phyloP scores from a whole-genome alignment of 768 basidiomycete genomes.

The Leucocoprinus leucothites region DNA sequence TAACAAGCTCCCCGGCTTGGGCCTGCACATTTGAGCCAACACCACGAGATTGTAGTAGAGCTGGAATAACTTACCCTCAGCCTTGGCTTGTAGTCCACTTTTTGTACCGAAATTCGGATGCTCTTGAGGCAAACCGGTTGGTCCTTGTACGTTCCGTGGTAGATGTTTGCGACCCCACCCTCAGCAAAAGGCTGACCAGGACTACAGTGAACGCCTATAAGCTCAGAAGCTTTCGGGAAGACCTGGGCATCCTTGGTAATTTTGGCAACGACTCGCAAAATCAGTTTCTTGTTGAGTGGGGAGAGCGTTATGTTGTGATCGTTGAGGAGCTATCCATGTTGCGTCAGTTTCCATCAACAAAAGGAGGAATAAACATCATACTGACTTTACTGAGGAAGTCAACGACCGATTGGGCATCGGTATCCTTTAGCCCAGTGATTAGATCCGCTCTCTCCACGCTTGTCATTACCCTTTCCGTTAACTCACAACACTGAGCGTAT shows the following conservation, averaged over 20 bases:
- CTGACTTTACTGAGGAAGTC: neutral
- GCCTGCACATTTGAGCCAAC: neutral
- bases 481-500: too few relatives aligned
- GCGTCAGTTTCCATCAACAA: too few relatives aligned
- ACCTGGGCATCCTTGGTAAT: neutral
- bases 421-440: neutral
- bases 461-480: too few relatives aligned
- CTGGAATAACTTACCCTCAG: neutral
- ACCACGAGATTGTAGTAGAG: too few relatives aligned
- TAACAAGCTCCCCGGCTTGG: constrained; percentile 22
- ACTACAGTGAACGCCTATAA: neutral
- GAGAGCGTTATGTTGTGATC: neutral
- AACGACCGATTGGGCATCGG: neutral
- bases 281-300: neutral
- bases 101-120: constrained; percentile 7
- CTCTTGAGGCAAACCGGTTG: neutral
- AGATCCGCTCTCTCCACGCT: too few relatives aligned
- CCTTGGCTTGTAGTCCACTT: neutral
- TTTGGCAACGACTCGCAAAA: neutral
- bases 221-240: neutral
- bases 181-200: neutral
- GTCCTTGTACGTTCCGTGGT: neutral
- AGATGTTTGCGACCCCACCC: constrained; percentile 2
- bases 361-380: neutral
- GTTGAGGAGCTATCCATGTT: neutral